Conservation (phyloP, 2,329 filamentous ascomycete genomes). For the Microcyclospora pomicola region DNA sequence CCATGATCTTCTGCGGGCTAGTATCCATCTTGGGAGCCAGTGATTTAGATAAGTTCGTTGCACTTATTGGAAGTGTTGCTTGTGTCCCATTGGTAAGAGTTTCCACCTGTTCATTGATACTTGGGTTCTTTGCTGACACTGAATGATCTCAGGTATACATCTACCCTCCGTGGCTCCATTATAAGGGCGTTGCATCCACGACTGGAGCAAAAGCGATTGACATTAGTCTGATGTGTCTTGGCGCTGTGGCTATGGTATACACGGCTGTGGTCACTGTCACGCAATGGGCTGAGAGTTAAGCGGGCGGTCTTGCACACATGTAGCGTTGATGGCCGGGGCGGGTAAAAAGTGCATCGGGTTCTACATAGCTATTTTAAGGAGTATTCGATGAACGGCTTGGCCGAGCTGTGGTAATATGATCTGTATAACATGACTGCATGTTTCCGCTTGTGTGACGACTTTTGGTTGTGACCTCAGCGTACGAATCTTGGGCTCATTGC, state of each 20-base stretch:
- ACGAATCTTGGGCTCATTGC: too few relatives aligned
- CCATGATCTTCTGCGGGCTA: slow-evolving; percentile 46
- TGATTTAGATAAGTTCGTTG: slow-evolving; percentile 61
- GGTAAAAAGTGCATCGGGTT: too few relatives aligned
- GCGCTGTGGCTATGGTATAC: slow-evolving; percentile 54
- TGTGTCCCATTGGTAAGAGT: slow-evolving; percentile 49
- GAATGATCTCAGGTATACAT: slow-evolving; percentile 42
- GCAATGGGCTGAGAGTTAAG: slow-evolving; percentile 12
- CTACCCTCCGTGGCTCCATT: slow-evolving; percentile 59
- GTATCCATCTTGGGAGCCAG: slow-evolving; percentile 51
- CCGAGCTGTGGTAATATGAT: too few relatives aligned
- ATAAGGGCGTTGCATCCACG: slow-evolving; percentile 49
- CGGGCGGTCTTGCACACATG: too few relatives aligned
- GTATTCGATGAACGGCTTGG: too few relatives aligned
- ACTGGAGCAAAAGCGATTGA: slow-evolving; percentile 44
- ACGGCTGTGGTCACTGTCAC: slow-evolving; percentile 46
- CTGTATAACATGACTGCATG: too few relatives aligned
- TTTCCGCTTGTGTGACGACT: too few relatives aligned
- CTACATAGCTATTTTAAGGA: too few relatives aligned
- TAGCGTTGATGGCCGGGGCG: too few relatives aligned
- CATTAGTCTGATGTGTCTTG: slow-evolving; percentile 47
- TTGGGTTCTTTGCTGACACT: too few relatives aligned
- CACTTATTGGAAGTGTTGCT: slow-evolving; percentile 58
- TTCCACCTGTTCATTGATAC: too few relatives aligned
- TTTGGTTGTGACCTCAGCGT: too few relatives aligned